phyloP scores from a whole-genome alignment of 164 flowering plant species.

The Vitis labrusca region DNA sequence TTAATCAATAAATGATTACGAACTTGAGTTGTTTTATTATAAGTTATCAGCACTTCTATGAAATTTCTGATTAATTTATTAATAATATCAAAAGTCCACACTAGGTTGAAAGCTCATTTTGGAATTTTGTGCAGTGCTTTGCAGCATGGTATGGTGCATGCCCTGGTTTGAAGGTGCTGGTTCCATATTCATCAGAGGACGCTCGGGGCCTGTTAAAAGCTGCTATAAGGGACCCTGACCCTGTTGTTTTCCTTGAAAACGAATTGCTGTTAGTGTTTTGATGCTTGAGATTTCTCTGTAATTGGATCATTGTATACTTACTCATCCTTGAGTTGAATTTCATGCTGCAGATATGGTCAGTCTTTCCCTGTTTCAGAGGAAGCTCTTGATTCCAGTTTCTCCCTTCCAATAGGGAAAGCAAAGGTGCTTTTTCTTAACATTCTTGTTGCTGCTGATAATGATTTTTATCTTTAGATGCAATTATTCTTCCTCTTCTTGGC shows the following conservation, averaged over 20 bases:
- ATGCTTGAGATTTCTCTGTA: background rate
- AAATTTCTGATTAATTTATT: too few species aligned
- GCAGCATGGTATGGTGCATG: slow-evolving; percentile 77
- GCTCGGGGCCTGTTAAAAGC: slow-evolving; percentile 84
- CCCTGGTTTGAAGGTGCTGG: slow-evolving; percentile 82
- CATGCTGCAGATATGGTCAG: slow-evolving; percentile 76
- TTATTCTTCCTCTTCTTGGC: background rate
- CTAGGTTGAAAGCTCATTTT: background rate
- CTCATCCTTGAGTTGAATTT: background rate
- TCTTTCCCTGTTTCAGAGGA: slow-evolving; percentile 87
- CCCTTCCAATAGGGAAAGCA: slow-evolving; percentile 89
- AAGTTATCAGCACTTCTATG: too few species aligned
- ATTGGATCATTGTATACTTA: background rate
- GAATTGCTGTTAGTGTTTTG: slow-evolving; percentile 74
- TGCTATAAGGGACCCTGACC: slow-evolving; percentile 81
- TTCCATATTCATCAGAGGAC: slow-evolving; percentile 90
- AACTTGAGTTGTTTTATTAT: too few species aligned
- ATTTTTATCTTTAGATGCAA: background rate
- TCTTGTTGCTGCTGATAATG: background rate
- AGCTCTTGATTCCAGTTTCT: slow-evolving; percentile 85
- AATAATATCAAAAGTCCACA: background rate
- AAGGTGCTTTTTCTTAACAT: slow-evolving; percentile 47
- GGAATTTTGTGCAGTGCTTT: slow-evolving; percentile 62
- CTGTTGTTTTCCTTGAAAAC: slow-evolving; percentile 94
- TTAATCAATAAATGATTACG: too few species aligned